These are phyloP conservation scores for Yamadazyma laniorum DNA, from an alignment of 805 yeast species.

Conservation along the genomic window DNA sequence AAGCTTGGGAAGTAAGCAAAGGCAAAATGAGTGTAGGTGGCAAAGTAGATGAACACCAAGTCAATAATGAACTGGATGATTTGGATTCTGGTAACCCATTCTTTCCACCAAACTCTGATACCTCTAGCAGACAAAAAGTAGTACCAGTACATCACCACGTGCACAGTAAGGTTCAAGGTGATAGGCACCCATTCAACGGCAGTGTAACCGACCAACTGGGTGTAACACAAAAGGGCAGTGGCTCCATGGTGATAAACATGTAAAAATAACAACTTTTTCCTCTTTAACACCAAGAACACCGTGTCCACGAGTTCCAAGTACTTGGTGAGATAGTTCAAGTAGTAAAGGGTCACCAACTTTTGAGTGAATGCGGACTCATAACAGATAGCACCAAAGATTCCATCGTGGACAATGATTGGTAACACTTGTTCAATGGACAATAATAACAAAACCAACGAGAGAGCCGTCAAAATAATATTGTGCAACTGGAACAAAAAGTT, in stretches of 20 bases:
- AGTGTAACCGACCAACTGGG: slow-evolving; percentile 87
- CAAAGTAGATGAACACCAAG: slow-evolving; percentile 86
- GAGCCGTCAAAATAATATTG: slow-evolving; percentile 68
- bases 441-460: slow-evolving; percentile 63
- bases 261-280: slow-evolving; percentile 86
- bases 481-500: slow-evolving; percentile 80
- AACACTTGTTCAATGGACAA: slow-evolving; percentile 81
- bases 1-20: slow-evolving; percentile 57
- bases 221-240: slow-evolving; percentile 90
- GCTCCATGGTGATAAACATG: slow-evolving; percentile 99
- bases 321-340: slow-evolving; percentile 88
- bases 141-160: slow-evolving; percentile 97
- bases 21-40: slow-evolving; percentile 88
- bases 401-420: slow-evolving; percentile 73
- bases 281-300: slow-evolving; percentile 83
- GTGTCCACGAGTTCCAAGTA: slow-evolving; percentile 89
- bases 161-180: slow-evolving; percentile 83
- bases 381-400: slow-evolving; percentile 83
- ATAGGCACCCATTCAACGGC: slow-evolving; percentile 96
- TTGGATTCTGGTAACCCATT: slow-evolving; percentile 97
- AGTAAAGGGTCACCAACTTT: slow-evolving; percentile 78
- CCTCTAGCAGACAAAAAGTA: slow-evolving; percentile 91
- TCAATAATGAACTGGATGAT: slow-evolving; percentile 91
- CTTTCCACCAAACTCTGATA: slow-evolving; percentile 98
- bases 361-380: slow-evolving; percentile 76